Percentiles rank a stretch among this genome's conserved stretches.
Evolutionary conservation across 257 asterid species (phyloP).

Genomic region (Nicotiana tomentosiformis): DNA sequence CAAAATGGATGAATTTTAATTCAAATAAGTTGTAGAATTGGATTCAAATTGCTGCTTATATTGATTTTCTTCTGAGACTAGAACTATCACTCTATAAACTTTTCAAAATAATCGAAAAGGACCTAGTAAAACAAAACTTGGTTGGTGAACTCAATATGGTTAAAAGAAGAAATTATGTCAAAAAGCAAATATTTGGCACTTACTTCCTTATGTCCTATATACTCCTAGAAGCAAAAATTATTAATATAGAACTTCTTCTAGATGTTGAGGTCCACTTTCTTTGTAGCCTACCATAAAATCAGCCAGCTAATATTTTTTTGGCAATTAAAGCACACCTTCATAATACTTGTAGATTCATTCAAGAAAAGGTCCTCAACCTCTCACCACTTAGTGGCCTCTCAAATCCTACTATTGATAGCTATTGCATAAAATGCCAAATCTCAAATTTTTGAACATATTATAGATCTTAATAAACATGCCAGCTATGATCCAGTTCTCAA

Average conservation of each 20-base stretch:
- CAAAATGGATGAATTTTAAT: neutral
- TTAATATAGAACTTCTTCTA: neutral
- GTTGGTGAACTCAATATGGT: neutral
- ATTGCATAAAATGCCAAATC: conserved; percentile 5
- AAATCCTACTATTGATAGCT: neutral
- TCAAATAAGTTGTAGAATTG: neutral
- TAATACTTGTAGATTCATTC: conserved; percentile 6
- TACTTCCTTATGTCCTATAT: neutral
- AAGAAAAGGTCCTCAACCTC: neutral
- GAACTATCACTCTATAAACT: too few species aligned
- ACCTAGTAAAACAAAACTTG: neutral
- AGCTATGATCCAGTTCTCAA: conserved; percentile 13
- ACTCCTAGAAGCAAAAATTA: neutral
- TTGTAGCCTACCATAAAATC: neutral
- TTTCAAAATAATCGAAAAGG: neutral
- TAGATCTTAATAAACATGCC: conserved; percentile 16
- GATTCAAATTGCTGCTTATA: too few species aligned
- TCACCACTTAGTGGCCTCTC: conserved; percentile 7
- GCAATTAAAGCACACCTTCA: conserved; percentile 9
- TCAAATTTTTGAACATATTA: neutral
- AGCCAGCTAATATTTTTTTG: neutral
- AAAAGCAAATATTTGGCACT: neutral
- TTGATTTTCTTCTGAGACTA: neutral
- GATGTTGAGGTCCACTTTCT: conserved; percentile 6
- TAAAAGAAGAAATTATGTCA: neutral